Evolutionary conservation across 2,329 filamentous ascomycete species (phyloP).

Genomic region (Alternaria arbusti): DNA sequence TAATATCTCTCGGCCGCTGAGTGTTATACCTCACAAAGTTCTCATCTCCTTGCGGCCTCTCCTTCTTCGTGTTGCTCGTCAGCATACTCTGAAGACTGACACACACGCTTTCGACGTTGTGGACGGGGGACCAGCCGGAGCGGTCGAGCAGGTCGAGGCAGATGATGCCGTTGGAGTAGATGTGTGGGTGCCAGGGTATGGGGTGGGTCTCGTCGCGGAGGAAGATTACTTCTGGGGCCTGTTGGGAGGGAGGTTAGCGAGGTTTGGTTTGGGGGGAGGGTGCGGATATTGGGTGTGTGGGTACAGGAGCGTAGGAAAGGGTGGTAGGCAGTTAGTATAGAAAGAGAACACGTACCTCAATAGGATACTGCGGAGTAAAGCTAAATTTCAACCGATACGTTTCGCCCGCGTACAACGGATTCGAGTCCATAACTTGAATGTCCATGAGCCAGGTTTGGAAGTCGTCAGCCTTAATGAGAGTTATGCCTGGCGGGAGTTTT

Average conservation of each 20-base stretch:
- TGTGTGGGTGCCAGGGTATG: slow-evolving; percentile 95
- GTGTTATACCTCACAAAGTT: slow-evolving; percentile 85
- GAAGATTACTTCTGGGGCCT: slow-evolving; percentile 96
- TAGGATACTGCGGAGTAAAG: slow-evolving; percentile 85
- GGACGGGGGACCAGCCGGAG: slow-evolving; percentile 93
- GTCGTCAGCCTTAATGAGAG: slow-evolving; percentile 79
- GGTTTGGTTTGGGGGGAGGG: neutral
- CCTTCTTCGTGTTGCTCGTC: slow-evolving; percentile 90
- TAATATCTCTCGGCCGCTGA: slow-evolving; percentile 82
- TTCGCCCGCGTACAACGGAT: slow-evolving; percentile 84
- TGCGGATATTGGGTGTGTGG: neutral
- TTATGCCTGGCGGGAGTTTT: slow-evolving; percentile 71
- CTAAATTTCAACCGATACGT: slow-evolving; percentile 85
- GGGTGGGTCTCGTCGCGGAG: slow-evolving; percentile 64
- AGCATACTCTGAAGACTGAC: slow-evolving; percentile 99
- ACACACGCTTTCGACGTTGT: slow-evolving; percentile 95
- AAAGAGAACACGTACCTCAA: slow-evolving; percentile 59
- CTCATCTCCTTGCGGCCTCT: slow-evolving; percentile 87
- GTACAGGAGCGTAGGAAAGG: no score
- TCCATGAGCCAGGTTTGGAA: slow-evolving; percentile 92
- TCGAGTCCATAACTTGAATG: slow-evolving; percentile 86
- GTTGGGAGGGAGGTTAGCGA: neutral
- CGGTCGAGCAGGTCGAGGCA: slow-evolving; percentile 90
- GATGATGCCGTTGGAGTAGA: slow-evolving; percentile 98
- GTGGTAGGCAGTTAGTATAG: neutral